A percentile compares a stretch with the other conserved stretches of the same genome.
Conservation (phyloP, 179 eudicot genomes). For the Dionaea muscipula region DNA sequence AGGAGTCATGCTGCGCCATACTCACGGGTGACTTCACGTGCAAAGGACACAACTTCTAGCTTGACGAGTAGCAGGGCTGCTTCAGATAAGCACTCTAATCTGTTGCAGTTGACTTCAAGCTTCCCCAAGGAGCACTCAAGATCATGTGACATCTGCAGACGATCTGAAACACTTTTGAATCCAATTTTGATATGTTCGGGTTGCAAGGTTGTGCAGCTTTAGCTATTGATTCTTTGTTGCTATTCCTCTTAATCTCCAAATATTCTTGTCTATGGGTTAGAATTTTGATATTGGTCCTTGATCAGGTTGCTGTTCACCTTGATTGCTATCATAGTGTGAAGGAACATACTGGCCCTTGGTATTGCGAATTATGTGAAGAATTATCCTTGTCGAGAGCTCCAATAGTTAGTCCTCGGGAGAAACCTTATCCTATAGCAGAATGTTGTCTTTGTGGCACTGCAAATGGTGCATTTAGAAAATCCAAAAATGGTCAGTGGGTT, state of each 20-base stretch:
- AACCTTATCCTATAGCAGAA: conserved; percentile 39
- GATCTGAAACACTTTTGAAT: conserved; percentile 68
- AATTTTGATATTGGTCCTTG: conserved; percentile 9
- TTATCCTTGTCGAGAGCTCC: conserved; percentile 28
- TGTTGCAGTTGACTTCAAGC: conserved; percentile 28
- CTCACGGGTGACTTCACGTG: conserved; percentile 34
- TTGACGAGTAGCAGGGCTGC: conserved; percentile 32
- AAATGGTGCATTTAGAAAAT: conserved; percentile 85
- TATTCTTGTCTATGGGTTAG: background rate
- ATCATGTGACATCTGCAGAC: conserved; percentile 76
- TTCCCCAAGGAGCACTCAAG: conserved; percentile 39
- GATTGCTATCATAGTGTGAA: conserved; percentile 77
- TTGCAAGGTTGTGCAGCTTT: conserved; percentile 64
- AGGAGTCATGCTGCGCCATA: conserved; percentile 34
- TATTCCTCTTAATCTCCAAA: background rate
- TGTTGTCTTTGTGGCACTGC: conserved; percentile 81
- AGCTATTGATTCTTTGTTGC: background rate
- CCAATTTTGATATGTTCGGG: conserved; percentile 66
- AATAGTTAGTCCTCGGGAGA: conserved; percentile 29
- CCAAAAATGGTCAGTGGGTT: conserved; percentile 73
- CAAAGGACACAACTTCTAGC: conserved; percentile 47
- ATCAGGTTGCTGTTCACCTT: conserved; percentile 86
- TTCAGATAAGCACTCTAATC: conserved; percentile 40
- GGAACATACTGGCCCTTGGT: conserved; percentile 83
- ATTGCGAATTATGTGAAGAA: conserved; percentile 86